Percentiles rank a stretch among this genome's conserved stretches.
These are phyloP conservation scores for Dictyostelium firmibasis DNA, from an alignment of 78 protist species.

Conservation along the genomic window DNA sequence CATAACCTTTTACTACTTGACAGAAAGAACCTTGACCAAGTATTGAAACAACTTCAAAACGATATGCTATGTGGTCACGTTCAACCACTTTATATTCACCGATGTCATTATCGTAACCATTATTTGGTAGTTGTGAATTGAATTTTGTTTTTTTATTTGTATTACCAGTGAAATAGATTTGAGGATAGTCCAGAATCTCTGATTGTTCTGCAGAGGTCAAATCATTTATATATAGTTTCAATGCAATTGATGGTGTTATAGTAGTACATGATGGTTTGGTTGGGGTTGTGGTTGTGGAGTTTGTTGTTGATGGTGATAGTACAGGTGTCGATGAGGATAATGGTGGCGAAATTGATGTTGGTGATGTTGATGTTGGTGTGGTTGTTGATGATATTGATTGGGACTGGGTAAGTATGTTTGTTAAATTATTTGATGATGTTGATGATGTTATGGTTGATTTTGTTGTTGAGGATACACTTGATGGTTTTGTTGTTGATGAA, in stretches of 20 bases:
- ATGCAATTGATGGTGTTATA: constrained; percentile 56
- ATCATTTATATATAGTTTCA: constrained; percentile 16
- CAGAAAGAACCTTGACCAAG: constrained; percentile 97
- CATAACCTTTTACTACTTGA: constrained; percentile 86
- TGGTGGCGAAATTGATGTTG: background rate
- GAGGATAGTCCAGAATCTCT: constrained; percentile 88
- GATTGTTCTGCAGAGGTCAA: constrained; percentile 82
- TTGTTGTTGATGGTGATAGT: constrained; percentile 10
- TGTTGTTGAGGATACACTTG: background rate
- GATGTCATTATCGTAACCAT: constrained; percentile 91
- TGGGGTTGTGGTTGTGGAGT: background rate
- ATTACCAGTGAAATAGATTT: constrained; percentile 77
- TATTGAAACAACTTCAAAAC: constrained; percentile 93
- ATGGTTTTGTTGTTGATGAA: background rate
- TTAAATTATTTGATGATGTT: background rate
- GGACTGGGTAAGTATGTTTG: background rate
- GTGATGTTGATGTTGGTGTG: background rate
- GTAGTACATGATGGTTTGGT: constrained; percentile 19
- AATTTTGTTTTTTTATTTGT: constrained; percentile 22
- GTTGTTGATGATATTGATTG: background rate
- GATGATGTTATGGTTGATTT: background rate
- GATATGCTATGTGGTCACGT: constrained; percentile 93
- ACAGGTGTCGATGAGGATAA: background rate
- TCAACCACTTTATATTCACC: constrained; percentile 90
- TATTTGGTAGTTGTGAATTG: constrained; percentile 37